Conservation (phyloP, 768 basidiomycete genomes). For the Suillus subluteus region DNA sequence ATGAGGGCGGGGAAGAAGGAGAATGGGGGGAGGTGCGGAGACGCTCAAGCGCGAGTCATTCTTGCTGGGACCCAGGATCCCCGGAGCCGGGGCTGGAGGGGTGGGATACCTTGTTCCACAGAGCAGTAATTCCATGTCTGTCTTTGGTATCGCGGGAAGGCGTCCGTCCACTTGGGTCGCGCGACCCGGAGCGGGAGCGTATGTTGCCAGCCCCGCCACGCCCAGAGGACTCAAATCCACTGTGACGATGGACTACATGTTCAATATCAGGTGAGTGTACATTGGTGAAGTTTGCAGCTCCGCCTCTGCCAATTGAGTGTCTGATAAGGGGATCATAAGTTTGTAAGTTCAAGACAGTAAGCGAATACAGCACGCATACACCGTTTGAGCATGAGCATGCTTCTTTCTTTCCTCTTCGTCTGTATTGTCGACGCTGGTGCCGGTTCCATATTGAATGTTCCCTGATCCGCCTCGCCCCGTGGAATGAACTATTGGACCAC, state of each 20-base stretch:
- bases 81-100: slow-evolving; percentile 8
- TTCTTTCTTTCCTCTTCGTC: slow-evolving; percentile 41
- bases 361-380: slow-evolving; percentile 41
- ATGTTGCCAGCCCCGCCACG: slow-evolving; percentile 71
- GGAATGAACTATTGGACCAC: slow-evolving; percentile 47
- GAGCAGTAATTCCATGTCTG: slow-evolving; percentile 33
- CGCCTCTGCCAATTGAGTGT: slow-evolving; percentile 73
- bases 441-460: slow-evolving; percentile 48
- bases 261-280: slow-evolving; percentile 43
- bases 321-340: slow-evolving; percentile 33
- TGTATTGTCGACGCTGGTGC: slow-evolving; percentile 21
- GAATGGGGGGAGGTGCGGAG: neutral
- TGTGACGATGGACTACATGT: slow-evolving; percentile 23
- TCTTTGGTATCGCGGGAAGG: slow-evolving; percentile 25
- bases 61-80: neutral
- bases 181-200: slow-evolving; percentile 40
- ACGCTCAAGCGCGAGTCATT: slow-evolving; percentile 6
- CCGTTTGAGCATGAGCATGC: slow-evolving; percentile 34
- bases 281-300: slow-evolving; percentile 60
- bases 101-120: slow-evolving; percentile 35
- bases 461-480: slow-evolving; percentile 69
- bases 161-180: slow-evolving; percentile 30
- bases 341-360: slow-evolving; percentile 4
- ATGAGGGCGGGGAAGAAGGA: neutral
- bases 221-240: slow-evolving; percentile 47